Evolutionary conservation across 1,139 yeast species (phyloP).

Genomic region (Lodderomyces theae): DNA sequence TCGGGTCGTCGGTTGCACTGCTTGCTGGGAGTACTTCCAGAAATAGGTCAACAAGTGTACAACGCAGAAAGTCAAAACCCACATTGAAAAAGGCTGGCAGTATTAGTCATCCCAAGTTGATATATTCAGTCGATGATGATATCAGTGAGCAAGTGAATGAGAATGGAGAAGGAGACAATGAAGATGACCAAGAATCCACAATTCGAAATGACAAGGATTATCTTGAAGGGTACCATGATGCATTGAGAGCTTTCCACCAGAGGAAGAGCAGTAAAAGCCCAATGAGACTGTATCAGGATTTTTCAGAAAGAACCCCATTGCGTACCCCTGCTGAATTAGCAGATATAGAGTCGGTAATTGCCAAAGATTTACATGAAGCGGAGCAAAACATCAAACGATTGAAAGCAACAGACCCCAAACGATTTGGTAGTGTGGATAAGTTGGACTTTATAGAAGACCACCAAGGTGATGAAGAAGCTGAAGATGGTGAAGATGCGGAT

Average conservation of each 20-base stretch:
- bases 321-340: constrained; percentile 1
- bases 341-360: constrained; percentile 17
- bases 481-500: constrained; percentile 20
- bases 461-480: constrained; percentile 12
- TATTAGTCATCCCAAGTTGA: constrained; percentile 29
- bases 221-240: constrained; percentile 71
- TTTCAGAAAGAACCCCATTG: constrained; percentile 1
- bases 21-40: constrained; percentile 7
- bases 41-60: constrained; percentile 11
- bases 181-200: constrained; percentile 17
- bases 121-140: constrained; percentile 77
- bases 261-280: constrained; percentile 17
- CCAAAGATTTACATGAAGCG: constrained; percentile 20
- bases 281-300: constrained; percentile 3
- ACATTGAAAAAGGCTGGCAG: constrained; percentile 24
- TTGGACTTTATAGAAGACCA: constrained; percentile 13
- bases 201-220: constrained; percentile 52
- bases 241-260: constrained; percentile 45
- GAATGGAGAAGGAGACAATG: constrained; percentile 41
- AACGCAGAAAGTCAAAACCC: constrained; percentile 18
- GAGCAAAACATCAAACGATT: constrained; percentile 21
- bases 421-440: constrained; percentile 5
- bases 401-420: constrained; percentile 15
- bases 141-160: constrained; percentile 46
- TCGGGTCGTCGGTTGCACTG: constrained; percentile 3